phyloP scores from a whole-genome alignment of 192 early-diverging fungal species.

The Coemansia sp. region DNA sequence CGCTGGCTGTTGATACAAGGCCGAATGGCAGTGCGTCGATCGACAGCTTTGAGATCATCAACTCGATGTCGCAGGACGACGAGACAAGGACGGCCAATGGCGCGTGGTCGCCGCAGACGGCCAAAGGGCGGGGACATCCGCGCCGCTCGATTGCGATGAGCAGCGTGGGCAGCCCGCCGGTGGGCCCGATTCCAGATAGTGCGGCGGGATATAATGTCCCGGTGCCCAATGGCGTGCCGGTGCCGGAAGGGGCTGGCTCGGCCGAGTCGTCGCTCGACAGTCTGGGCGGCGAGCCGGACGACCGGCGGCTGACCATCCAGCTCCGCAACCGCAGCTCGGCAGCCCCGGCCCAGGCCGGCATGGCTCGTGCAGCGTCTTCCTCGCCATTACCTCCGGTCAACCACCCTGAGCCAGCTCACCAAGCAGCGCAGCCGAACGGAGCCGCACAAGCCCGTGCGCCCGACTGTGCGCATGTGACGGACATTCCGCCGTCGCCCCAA shows the following conservation, averaged over 20 bases:
- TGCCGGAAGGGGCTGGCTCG: neutral
- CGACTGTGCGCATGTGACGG: neutral
- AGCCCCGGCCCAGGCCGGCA: conserved; percentile 9
- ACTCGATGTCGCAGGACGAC: conserved; percentile 11
- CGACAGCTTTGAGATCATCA: conserved; percentile 46
- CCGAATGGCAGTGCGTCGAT: conserved; percentile 16
- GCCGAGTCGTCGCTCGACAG: conserved; percentile 10
- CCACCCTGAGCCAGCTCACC: too few relatives aligned
- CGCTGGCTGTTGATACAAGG: neutral
- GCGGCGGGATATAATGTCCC: neutral
- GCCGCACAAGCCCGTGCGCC: too few relatives aligned
- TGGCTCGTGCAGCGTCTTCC: neutral
- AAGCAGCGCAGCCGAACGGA: too few relatives aligned
- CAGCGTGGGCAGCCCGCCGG: conserved; percentile 7
- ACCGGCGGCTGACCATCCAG: conserved; percentile 52
- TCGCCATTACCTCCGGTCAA: neutral
- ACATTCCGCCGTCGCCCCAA: too few relatives aligned
- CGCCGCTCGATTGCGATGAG: conserved; percentile 39
- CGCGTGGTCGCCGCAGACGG: conserved; percentile 23
- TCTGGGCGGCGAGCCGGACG: conserved; percentile 20
- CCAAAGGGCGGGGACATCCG: conserved; percentile 17
- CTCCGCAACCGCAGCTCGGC: conserved; percentile 48
- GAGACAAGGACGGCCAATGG: conserved; percentile 2
- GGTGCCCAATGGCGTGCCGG: neutral
- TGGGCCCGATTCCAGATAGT: conserved; percentile 2